Base-by-base conservation (phyloP, 331 rosid species). In the Quercus tomentella region DNA sequence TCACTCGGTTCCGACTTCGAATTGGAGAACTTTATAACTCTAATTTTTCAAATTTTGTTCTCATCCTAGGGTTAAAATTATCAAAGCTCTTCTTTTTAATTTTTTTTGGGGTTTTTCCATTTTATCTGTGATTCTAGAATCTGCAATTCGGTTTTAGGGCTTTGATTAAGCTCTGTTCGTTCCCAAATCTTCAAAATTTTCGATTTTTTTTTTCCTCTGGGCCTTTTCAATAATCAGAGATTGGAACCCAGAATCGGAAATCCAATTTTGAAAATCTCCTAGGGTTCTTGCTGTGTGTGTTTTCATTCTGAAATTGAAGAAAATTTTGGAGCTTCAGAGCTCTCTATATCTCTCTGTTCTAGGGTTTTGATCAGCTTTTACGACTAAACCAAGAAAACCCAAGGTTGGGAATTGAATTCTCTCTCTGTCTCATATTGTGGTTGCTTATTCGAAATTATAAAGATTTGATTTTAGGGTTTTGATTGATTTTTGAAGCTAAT, bases 51-150 rank as follows among this genome's bases (percentile, higher is more conserved):
- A 52, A 72, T 54, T 79, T 77, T 60, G 14, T 9, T 41, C 49
- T 67, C 81, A 45, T 74, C 84, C 82, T 79, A 79, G 79, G 86
- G 67, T 45, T 72, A 49, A 30, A 69, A 22, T 1, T 73, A 70
- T 30, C 5, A 15, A 4, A 11, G 5, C 41, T 73, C 16, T 4
- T 25, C 11, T 7, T 28, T 37, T 26, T 21, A 6, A 4, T 23
- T 37, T 9, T 2, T 7, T 37, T 7, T 1, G 5, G 6, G 49
- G 14, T 0, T 41, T 41, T 41, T 8, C 14, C 4, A 9, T 4
- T 17, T 66, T 16, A 1, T 20, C 45, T 17, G 72, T n/a, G 72
- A n/a, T 30, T 35, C 21, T 31, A 9, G 25, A 67, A 35, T 67
- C 16, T 9, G 72, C 49, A 6, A 35, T 63, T 67, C 72, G 21